Evolutionary conservation across 495 filamentous ascomycete species (phyloP), one percentile per base, ranked within the genome.

Genomic region (Xylaria nigripes): DNA sequence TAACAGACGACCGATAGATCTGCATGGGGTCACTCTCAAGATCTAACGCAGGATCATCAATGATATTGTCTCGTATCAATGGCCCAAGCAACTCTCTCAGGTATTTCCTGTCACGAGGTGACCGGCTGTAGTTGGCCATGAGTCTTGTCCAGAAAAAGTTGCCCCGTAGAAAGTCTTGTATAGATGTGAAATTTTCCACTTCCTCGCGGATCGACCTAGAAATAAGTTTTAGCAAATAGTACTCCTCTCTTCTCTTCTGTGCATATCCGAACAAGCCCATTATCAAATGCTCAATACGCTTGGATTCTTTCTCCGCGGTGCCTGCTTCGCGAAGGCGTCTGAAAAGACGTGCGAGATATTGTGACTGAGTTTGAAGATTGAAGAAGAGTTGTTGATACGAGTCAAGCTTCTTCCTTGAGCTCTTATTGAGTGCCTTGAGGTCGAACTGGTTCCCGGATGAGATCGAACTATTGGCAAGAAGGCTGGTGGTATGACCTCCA

Each of bases 341-440:
- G 77, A 97, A 97, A 7, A 97, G 76, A 38, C 90, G 75, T 22
- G 91, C 86, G 23, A 99, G 79, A 65, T 99, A 99, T 51, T 93
- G 88, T 15, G 93, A 88, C 57, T 97, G 94, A 0, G 93, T 99
- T 68, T 99, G 93, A 6, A 99, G 82, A 50, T 92, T 86, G 74
- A 97, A 96, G 72, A 99, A 99, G 41, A 99, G 81, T 60, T 96
- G 89, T 63, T 99, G 94, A 61, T 99, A 99, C 44, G 89, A 88
- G 56, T 96, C 92, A 3, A 99, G 76, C 73, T 96, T 97, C 70
- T 84, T 89, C 54, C 92, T 75, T 7, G 92, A 96, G 51, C 86
- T 89, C 68, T 97, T 96, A 75, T 99, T 99, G 50, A 99, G 71
- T 1, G 93, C 93, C 71, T 97, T 97, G 41, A 97, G 81, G 62